Conservation (phyloP, 2,329 filamentous ascomycete genomes). For the Fusarium sp. region DNA sequence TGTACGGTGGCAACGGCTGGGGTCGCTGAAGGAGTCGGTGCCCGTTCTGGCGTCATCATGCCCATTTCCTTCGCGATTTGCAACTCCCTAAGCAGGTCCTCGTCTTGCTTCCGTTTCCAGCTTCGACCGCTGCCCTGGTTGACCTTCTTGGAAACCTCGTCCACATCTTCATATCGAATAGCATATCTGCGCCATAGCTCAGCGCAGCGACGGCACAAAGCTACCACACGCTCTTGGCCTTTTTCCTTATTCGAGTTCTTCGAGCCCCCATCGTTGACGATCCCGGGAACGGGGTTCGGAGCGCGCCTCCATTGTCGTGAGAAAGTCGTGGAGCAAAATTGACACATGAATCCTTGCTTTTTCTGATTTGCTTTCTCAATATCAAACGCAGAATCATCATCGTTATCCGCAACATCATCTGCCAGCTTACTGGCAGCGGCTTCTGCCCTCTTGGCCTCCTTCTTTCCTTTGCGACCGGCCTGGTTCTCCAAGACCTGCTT, state of each 20-base stretch:
- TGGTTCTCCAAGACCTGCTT: conserved; percentile 91
- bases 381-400: conserved; percentile 96
- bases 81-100: conserved; percentile 84
- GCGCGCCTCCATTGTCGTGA: conserved; percentile 94
- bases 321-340: conserved; percentile 83
- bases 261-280: conserved; percentile 70
- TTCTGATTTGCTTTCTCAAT: conserved; percentile 80
- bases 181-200: conserved; percentile 95
- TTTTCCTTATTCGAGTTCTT: conserved; percentile 77
- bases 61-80: conserved; percentile 70
- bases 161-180: conserved; percentile 93
- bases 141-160: conserved; percentile 90
- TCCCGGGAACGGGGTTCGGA: conserved; percentile 77
- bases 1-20: conserved; percentile 42
- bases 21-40: conserved; percentile 46
- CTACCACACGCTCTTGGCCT: conserved; percentile 76
- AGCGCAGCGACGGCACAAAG: conserved; percentile 89
- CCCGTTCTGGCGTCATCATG: conserved; percentile 55
- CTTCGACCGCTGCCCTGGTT: conserved; percentile 80
- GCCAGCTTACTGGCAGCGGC: conserved; percentile 79
- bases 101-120: conserved; percentile 89
- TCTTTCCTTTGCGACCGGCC: conserved; percentile 87
- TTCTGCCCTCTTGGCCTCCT: conserved; percentile 79
- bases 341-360: conserved; percentile 90
- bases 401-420: conserved; percentile 90